phyloP scores from a whole-genome alignment of 257 asterid species.

The Penstemon davidsonii region DNA sequence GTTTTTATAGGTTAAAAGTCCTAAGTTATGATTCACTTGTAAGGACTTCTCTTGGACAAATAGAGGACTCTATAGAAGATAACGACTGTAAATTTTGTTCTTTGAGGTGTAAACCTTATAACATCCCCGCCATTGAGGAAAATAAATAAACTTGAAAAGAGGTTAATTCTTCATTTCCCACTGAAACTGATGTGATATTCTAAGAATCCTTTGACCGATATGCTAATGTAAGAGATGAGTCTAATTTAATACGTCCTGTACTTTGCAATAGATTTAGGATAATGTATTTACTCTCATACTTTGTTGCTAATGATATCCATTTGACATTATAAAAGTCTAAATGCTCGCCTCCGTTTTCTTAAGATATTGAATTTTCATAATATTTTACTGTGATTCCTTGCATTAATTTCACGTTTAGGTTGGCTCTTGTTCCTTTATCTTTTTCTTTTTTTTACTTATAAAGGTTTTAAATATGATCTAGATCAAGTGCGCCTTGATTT shows the following conservation, averaged over 20 bases:
- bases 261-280: slow-evolving; percentile 3
- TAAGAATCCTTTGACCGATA: too few relatives aligned
- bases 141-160: too few relatives aligned
- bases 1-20: neutral
- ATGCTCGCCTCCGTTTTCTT: too few relatives aligned
- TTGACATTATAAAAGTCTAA: slow-evolving; percentile 5
- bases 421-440: neutral
- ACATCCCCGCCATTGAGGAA: too few relatives aligned
- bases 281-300: neutral
- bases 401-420: slow-evolving; percentile 7
- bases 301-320: slow-evolving; percentile 13
- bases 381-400: slow-evolving; percentile 9
- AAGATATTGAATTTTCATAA: slow-evolving; percentile 6
- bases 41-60: neutral
- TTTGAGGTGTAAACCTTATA: neutral
- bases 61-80: neutral
- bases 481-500: slow-evolving; percentile 77
- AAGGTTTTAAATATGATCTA: slow-evolving; percentile 34
- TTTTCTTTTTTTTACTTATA: slow-evolving; percentile 21
- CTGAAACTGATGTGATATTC: too few relatives aligned
- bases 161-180: too few relatives aligned
- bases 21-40: neutral
- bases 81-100: neutral
- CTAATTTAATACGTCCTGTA: neutral
- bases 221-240: neutral